These are phyloP conservation scores for Hanseniaspora mollemarum DNA, from an alignment of 805 yeast genomes.

Conservation along the genomic window DNA sequence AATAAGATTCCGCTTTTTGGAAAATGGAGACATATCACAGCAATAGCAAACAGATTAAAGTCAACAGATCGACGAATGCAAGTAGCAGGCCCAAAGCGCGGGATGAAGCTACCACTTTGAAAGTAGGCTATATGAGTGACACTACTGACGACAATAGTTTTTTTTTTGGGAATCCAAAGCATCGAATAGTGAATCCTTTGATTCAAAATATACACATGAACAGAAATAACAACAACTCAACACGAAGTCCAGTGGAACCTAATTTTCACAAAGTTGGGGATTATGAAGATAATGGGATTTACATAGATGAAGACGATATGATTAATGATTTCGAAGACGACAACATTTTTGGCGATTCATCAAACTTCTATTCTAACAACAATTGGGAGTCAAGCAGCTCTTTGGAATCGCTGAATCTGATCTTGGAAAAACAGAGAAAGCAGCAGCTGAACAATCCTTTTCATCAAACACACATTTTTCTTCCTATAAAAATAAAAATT, in stretches of 20 bases:
- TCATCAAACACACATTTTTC: constrained; percentile 31
- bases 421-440: constrained; percentile 34
- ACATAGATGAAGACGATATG: constrained; percentile 1
- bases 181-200: constrained; percentile 5
- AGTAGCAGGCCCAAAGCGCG: not conserved
- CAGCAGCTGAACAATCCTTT: constrained; percentile 35
- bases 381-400: constrained; percentile 26
- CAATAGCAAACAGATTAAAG: not conserved
- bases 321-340: constrained; percentile 14
- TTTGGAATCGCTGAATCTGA: constrained; percentile 30
- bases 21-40: too few relatives aligned
- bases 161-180: not conserved
- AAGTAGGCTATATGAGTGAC: not conserved
- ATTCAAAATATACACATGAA: not conserved
- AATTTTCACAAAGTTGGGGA: not conserved
- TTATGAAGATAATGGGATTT: constrained; percentile 1
- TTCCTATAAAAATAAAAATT: constrained; percentile 58
- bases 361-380: not conserved
- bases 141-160: not conserved
- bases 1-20: not conserved
- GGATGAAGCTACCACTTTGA: not conserved
- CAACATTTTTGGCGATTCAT: constrained; percentile 1
- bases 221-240: not conserved
- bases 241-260: not conserved
- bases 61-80: not conserved